Evolutionary conservation across 306 rosid species (phyloP).

Genomic region (Glycine soja): DNA sequence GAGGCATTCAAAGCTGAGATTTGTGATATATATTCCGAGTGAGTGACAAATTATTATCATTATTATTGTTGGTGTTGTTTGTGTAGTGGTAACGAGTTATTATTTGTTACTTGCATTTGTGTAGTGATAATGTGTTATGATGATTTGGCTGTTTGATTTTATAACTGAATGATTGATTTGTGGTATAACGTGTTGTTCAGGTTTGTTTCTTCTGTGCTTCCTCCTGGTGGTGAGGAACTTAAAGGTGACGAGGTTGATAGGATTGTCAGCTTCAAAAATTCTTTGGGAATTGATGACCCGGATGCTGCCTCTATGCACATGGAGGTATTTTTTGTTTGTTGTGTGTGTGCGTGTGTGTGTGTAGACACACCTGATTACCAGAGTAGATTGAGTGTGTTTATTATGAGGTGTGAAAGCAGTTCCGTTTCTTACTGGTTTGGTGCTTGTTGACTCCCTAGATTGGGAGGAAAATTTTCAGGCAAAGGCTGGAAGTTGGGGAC

Average conservation of each 20-base stretch:
- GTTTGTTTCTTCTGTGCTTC: conserved; percentile 82
- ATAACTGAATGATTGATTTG: conserved; percentile 36
- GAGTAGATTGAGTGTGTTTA: conserved; percentile 29
- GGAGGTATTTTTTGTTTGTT: conserved; percentile 65
- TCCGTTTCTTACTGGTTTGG: conserved; percentile 38
- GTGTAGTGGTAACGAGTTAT: conserved; percentile 17
- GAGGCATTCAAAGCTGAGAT: conserved; percentile 90
- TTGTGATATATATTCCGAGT: conserved; percentile 76
- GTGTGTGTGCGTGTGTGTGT: background rate
- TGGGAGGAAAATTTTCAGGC: conserved; percentile 89
- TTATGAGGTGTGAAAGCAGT: conserved; percentile 38
- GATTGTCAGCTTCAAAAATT: conserved; percentile 74
- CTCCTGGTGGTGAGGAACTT: conserved; percentile 85
- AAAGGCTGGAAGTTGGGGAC: conserved; percentile 94
- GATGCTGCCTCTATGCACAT: conserved; percentile 98
- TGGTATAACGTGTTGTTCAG: conserved; percentile 46
- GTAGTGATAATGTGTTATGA: conserved; percentile 25
- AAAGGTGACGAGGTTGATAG: conserved; percentile 83
- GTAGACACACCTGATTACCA: background rate
- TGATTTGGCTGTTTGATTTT: conserved; percentile 15
- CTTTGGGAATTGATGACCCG: conserved; percentile 93
- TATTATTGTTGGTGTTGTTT: background rate
- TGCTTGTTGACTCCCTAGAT: conserved; percentile 62
- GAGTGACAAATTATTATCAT: conserved; percentile 39
- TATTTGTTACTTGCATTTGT: background rate